Percentiles rank a stretch among this genome's conserved stretches.
Evolutionary conservation across 176 grass and related monocot species (phyloP).

Genomic region (Hyparrhenia diplandra): DNA sequence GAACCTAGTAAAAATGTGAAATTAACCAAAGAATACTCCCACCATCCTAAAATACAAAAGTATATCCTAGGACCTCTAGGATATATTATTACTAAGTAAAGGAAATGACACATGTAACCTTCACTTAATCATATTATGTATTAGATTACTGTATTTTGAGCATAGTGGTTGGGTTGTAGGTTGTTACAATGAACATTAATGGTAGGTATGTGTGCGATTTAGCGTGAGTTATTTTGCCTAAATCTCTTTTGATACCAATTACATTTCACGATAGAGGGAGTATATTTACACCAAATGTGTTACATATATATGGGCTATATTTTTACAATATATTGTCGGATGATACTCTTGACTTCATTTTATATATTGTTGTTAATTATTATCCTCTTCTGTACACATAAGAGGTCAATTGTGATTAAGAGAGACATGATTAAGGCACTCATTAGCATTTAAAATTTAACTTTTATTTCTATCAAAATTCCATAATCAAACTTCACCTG

Average conservation of each 20-base stretch:
- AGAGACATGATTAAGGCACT: background rate
- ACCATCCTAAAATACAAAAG: background rate
- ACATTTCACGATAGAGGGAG: background rate
- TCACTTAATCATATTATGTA: background rate
- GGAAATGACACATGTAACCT: background rate
- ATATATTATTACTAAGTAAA: background rate
- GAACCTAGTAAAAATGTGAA: background rate
- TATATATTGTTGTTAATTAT: background rate
- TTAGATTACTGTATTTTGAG: background rate
- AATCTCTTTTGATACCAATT: background rate
- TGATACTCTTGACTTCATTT: background rate
- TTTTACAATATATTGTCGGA: background rate
- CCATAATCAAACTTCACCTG: slow-evolving; percentile 46
- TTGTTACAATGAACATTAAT: background rate
- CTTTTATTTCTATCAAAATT: background rate
- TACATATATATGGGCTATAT: background rate
- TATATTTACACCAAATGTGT: background rate
- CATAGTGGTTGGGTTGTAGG: background rate
- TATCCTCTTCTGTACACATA: background rate
- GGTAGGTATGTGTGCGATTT: background rate
- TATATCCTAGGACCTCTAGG: background rate
- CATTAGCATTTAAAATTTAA: background rate
- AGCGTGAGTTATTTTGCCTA: background rate
- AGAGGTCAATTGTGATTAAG: background rate
- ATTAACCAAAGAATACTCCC: background rate